Evolutionary conservation across 2,329 filamentous ascomycete genomes (phyloP), one percentile per base, ranked within the genome.

Genomic region (Colletotrichum sp.): DNA sequence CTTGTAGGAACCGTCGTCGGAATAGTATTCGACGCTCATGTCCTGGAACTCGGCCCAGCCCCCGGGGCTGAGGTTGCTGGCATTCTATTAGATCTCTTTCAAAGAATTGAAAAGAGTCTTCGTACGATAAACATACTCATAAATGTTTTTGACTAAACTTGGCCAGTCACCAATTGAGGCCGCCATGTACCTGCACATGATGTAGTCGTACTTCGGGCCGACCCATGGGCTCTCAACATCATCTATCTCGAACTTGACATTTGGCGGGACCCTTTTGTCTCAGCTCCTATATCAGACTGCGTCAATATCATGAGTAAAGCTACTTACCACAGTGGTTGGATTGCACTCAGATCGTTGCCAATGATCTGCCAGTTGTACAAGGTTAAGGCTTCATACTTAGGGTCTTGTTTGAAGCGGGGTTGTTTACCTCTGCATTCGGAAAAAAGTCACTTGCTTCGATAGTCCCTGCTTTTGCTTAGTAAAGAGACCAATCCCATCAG

Each of bases 231-330:
- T 78, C 68, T 85, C 83, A 2, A 82, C 70, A 36, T 86, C 84
- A 66, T 85, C 85, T n/a, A 86, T 79, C 63, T 83, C 81, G 65
- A 85, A 86, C 66, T 81, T 82, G 72, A 84, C 79, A 55, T 85
- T 85, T 30, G 81, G 80, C 0, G 83, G 83, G 3, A 83, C 79
- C 75, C 78, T 81, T 48, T 48, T 21, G n/a, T 21, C 43, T 21
- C 43, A 48, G 43, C 3, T 48, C 43, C n/a, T 21, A n/a, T 48
- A 24, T 64, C 6, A 32, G 28, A 64, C 18, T 24, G 18, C 3
- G 26, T 34, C 10, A 61, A 4, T 61, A 6, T 32, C 16, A 61
- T 34, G 6, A 30, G 18, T 34, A 61, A 13, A 10, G 28, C 18
- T 16, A 60, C 71, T 21, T 59, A 77, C 81, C 81, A 83, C 3